Base-by-base conservation (phyloP, 257 asterid species). In the Anisodus tanguticus region DNA sequence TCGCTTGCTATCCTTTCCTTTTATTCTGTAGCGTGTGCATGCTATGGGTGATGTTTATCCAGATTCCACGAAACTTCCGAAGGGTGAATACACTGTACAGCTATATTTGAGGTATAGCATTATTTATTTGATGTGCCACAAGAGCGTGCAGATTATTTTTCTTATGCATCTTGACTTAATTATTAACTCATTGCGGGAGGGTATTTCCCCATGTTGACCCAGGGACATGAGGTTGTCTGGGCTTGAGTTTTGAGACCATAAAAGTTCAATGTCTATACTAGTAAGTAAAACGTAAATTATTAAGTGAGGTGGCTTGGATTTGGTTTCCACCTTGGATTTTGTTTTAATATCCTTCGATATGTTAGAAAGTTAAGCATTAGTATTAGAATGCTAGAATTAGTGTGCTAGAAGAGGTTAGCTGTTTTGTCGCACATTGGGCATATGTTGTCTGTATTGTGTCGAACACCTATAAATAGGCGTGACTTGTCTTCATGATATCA, bases 21-120 rank as follows among this genome's bases (percentile, higher is more conserved):
- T 59, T 68, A 87, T 59, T 79, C 43, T 92, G 91, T 88, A 96
- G 99, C 97, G 98, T 78, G 95, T 94, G 67, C 88, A 91, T 88
- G 88, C 98, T 82, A 86, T 86, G 94, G 99, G 99, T 85, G 99
- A 96, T 86, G 99, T 94, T 84, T 96, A 96, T 92, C 99, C 99
- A 79, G 90, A 88, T 8, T 67, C 88, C 17, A 90, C 93, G 37
- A 94, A 92, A 88, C 93, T 96, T 88, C 98, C 99, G 37, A 96
- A 94, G 97, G 99, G 98, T 83, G 98, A 96, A 85, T 94, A 89
- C 88, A 92, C 86, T 80, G 86, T 96, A 82, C 98, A 90, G 91
- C 98, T 96, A 58, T 91, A 90, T 91, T 83, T 96, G 84, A 94
- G 99, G 99, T 88, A 72, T 80, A 39, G 16, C 58, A 19, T 74